These are phyloP conservation scores for Stylonectria norvegica DNA, from an alignment of 2,329 filamentous ascomycete species.

Conservation along the genomic window DNA sequence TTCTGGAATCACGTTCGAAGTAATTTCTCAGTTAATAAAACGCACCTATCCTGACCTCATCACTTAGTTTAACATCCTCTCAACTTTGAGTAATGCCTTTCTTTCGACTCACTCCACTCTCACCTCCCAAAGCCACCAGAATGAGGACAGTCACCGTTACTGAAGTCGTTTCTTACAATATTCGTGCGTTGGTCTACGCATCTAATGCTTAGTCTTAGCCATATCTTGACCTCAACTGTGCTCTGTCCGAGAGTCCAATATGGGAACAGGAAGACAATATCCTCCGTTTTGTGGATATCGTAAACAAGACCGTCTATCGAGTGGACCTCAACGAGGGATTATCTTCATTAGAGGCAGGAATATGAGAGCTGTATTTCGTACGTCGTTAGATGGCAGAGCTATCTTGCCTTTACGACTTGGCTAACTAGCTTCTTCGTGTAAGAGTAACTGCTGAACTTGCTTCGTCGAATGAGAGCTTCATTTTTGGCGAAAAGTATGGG, in stretches of 20 bases:
- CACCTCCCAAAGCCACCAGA: too few species aligned
- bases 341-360: constrained; percentile 8
- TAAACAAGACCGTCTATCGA: constrained; percentile 11
- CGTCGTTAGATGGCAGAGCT: neutral
- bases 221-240: constrained; percentile 15
- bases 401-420: neutral
- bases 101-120: too few species aligned
- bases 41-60: too few species aligned
- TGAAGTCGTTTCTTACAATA: constrained; percentile 4
- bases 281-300: constrained; percentile 19
- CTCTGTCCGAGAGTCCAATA: constrained; percentile 13
- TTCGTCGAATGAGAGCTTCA: constrained; percentile 10
- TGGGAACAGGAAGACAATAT: constrained; percentile 15
- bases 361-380: constrained; percentile 16
- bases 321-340: constrained; percentile 12
- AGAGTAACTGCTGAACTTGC: constrained; percentile 13
- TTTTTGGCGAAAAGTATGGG: constrained; percentile 17
- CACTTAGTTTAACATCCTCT: too few species aligned
- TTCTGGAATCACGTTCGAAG: too few species aligned
- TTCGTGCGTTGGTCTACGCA: neutral
- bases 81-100: too few species aligned
- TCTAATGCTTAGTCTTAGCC: constrained; percentile 6
- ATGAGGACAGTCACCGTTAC: constrained; percentile 15
- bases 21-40: too few species aligned
- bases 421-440: constrained; percentile 1